Conservation (phyloP, 495 filamentous ascomycete species). For the Melanomma pulvis-pyrius region DNA sequence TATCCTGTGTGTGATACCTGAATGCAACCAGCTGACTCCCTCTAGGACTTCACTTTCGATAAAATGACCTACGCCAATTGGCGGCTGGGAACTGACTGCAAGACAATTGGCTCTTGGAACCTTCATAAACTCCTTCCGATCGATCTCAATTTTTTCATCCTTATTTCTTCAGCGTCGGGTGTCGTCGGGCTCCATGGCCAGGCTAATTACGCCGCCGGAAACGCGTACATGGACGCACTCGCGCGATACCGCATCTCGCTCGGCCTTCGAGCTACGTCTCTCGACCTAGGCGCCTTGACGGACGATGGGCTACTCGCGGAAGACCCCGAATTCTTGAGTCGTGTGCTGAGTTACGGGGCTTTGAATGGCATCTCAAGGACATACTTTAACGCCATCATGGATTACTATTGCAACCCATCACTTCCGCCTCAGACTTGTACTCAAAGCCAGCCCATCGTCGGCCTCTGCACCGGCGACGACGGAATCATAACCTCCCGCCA, state of each 20-base stretch:
- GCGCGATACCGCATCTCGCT: conserved; percentile 1
- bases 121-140: conserved; percentile 15
- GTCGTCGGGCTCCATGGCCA: conserved; percentile 10
- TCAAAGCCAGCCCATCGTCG: conserved; percentile 15
- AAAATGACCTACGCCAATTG: conserved; percentile 9
- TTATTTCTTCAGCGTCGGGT: conserved; percentile 13
- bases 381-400: conserved; percentile 11
- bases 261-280: not conserved
- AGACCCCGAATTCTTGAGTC: conserved; percentile 1
- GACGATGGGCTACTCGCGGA: conserved; percentile 28
- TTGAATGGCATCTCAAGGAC: not conserved
- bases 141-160: conserved; percentile 32
- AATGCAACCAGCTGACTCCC: not conserved
- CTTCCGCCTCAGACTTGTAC: not conserved
- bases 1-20: conserved; percentile 24
- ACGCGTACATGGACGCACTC: conserved; percentile 14
- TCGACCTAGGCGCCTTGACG: conserved; percentile 19
- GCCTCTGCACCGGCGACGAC: not conserved
- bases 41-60: conserved; percentile 7
- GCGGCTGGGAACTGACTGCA: not conserved
- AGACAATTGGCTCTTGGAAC: conserved; percentile 22
- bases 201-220: conserved; percentile 17
- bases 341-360: not conserved
- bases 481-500: conserved; percentile 6
- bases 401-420: conserved; percentile 20